Evolutionary conservation across 306 rosid species (phyloP).

Genomic region (Cicer arietinum): DNA sequence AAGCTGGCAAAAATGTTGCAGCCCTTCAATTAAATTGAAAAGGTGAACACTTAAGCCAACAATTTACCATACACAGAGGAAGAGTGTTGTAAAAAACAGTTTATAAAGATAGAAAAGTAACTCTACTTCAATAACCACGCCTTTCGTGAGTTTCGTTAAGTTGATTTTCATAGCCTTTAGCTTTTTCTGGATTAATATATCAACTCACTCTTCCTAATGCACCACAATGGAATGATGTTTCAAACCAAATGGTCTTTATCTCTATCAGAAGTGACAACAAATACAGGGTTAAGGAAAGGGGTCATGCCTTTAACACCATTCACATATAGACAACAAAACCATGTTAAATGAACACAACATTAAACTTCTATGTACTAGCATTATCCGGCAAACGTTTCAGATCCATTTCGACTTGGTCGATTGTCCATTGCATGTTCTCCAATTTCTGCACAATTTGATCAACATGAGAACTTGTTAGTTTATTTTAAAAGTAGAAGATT

Average conservation of each 20-base stretch:
- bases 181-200: too few relatives aligned
- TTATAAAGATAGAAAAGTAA: too few relatives aligned
- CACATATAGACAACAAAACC: neutral
- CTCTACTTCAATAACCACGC: too few relatives aligned
- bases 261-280: slow-evolving; percentile 21
- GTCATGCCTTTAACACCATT: slow-evolving; percentile 8
- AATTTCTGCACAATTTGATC: slow-evolving; percentile 64
- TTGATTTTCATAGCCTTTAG: too few relatives aligned
- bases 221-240: neutral
- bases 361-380: slow-evolving; percentile 46
- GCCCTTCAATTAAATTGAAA: too few relatives aligned
- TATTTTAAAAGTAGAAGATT: neutral
- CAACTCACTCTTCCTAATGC: too few relatives aligned
- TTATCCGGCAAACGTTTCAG: slow-evolving; percentile 72
- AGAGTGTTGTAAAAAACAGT: too few relatives aligned
- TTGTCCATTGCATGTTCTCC: slow-evolving; percentile 95
- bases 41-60: too few relatives aligned
- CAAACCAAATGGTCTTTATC: too few relatives aligned
- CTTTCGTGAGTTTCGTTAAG: too few relatives aligned
- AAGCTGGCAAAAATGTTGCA: too few relatives aligned
- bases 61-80: too few relatives aligned
- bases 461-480: neutral
- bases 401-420: slow-evolving; percentile 93
- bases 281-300: slow-evolving; percentile 5
- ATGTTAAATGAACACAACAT: slow-evolving; percentile 17